phyloP scores from a whole-genome alignment of 108 stramenopile genomes.

The Skeletonema marinoi region DNA sequence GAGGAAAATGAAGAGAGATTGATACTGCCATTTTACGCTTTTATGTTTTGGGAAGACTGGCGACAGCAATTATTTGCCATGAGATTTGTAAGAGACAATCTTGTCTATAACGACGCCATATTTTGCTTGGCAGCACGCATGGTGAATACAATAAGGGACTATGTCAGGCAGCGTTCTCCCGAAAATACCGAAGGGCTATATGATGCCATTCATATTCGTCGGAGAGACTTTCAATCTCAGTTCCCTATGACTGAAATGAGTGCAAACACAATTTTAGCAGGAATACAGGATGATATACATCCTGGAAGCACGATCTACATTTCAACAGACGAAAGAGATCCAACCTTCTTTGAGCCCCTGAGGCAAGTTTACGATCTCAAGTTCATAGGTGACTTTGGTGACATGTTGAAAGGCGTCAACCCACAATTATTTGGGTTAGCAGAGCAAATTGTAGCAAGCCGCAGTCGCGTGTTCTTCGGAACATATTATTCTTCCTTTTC shows the following conservation, averaged over 20 bases:
- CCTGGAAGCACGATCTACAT: constrained; percentile 39
- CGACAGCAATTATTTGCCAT: constrained; percentile 68
- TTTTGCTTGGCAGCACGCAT: constrained; percentile 53
- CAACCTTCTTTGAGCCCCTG: constrained; percentile 39
- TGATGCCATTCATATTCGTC: constrained; percentile 58
- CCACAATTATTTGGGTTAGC: constrained; percentile 65
- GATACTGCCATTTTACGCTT: constrained; percentile 81
- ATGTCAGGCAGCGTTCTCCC: constrained; percentile 4
- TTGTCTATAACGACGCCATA: constrained; percentile 60
- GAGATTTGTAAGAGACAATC: constrained; percentile 73
- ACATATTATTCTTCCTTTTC: constrained; percentile 72
- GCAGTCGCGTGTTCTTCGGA: constrained; percentile 60
- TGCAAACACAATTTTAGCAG: constrained; percentile 19
- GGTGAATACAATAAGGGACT: constrained; percentile 35
- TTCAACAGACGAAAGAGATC: constrained; percentile 69
- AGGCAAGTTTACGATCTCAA: constrained; percentile 42
- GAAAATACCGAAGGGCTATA: constrained; percentile 32
- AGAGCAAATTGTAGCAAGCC: constrained; percentile 64
- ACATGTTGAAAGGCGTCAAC: constrained; percentile 25
- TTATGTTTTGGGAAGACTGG: constrained; percentile 83
- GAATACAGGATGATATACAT: constrained; percentile 12
- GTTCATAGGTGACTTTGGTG: constrained; percentile 41
- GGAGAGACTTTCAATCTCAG: constrained; percentile 36
- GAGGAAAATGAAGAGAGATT: constrained; percentile 49
- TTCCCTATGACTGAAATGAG: constrained; percentile 22